Base-by-base conservation (phyloP, 2,329 filamentous ascomycete species). In the Immersiporthe knoxdaviesiana region DNA sequence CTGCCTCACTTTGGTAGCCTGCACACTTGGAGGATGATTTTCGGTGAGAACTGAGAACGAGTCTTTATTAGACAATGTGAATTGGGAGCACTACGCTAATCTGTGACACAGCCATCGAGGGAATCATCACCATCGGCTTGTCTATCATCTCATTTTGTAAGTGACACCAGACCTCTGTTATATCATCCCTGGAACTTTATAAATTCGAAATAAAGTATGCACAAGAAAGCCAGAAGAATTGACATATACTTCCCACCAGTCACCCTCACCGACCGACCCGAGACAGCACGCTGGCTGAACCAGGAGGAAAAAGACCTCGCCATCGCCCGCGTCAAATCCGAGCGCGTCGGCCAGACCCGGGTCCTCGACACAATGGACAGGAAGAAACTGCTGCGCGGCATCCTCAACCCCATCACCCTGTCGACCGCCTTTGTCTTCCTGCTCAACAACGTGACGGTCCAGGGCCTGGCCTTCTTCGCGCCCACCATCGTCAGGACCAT, bases 401-500 rank as follows among this genome's bases (percentile, higher is more conserved):
- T 92, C 73, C 84, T 88, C 78, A 88, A 83, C 73, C 90, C 90
- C 0, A 84, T 90, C 47, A 88, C 87, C 0, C 73, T 91, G 0
- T 78, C 78, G 11, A 89, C 85, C 0, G 77, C 86, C 0, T 79
- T 88, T 72, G 84, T 90, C 73, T 90, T 91, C 79, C 78, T 90
- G 0, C 83, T 91, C 67, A 83, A 90, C 81, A 91, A 91, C 78
- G 86, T 92, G 75, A 92, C 90, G 0, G 90, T 92, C 2, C 89
- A 92, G 74, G 90, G 90, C 3, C 81, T 92, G 4, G 88, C 88
- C 1, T 91, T 92, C 81, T 92, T 92, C 77, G 80, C 85, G 0
- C 90, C 90, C 0, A 92, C 90, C 0, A 92, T 92, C 68, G 88
- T 92, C 69, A 79, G 78, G 61, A 90, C 85, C 6, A 92, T 93